These are phyloP conservation scores for Calonectria crousiana DNA, from an alignment of 2,329 filamentous ascomycete genomes.

Conservation along the genomic window DNA sequence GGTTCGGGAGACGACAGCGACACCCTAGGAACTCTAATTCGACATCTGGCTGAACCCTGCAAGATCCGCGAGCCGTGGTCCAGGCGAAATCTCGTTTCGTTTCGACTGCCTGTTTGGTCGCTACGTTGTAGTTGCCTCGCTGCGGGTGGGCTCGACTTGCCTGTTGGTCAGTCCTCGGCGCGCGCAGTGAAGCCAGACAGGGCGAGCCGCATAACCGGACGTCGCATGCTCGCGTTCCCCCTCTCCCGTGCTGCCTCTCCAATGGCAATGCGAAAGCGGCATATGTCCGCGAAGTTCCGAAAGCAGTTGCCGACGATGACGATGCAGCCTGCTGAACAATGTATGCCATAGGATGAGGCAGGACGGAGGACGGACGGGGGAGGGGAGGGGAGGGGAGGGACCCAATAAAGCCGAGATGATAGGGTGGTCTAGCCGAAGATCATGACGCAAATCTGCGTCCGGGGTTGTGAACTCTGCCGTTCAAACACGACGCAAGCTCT, in stretches of 20 bases:
- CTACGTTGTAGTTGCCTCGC: not conserved
- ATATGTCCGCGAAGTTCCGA: slow-evolving; percentile 23
- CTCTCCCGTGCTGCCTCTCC: not conserved
- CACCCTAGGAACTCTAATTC: slow-evolving; percentile 35
- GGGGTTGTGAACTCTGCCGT: slow-evolving; percentile 20
- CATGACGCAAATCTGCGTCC: slow-evolving; percentile 21
- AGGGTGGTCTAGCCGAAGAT: slow-evolving; percentile 19
- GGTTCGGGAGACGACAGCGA: slow-evolving; percentile 23
- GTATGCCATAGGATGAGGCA: not conserved
- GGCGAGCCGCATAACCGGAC: slow-evolving; percentile 19
- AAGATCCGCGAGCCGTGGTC: not conserved
- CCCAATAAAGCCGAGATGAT: slow-evolving; percentile 17
- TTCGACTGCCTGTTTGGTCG: not conserved
- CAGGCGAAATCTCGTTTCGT: not conserved
- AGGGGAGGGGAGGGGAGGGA: not conserved
- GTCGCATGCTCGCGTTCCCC: slow-evolving; percentile 4
- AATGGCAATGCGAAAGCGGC: not conserved
- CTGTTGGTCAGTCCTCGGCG: not conserved
- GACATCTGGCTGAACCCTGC: slow-evolving; percentile 14
- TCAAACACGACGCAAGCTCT: slow-evolving; percentile 9
- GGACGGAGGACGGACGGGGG: not conserved
- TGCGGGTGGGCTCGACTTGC: not conserved
- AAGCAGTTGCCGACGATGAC: slow-evolving; percentile 9
- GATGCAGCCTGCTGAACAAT: slow-evolving; percentile 1
- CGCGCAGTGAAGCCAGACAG: not conserved